Evolutionary conservation across 495 filamentous ascomycete species (phyloP).

Genomic region (Aspergillus kassunensis): DNA sequence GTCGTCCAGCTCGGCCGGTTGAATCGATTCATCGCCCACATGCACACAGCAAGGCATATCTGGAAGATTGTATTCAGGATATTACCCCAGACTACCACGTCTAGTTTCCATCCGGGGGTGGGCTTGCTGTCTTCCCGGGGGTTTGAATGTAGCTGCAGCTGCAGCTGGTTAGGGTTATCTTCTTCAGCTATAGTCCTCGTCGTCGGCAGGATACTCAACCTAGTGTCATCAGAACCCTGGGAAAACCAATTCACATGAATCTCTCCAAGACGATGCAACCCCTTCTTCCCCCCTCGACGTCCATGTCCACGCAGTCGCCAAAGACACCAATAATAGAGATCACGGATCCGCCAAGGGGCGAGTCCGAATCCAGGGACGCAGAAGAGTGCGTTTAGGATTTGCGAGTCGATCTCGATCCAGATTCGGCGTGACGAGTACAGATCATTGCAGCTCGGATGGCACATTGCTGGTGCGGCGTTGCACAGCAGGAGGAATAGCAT

Average conservation of each 20-base stretch:
- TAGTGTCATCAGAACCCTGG: no score
- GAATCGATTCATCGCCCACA: conserved; percentile 74
- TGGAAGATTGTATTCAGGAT: conserved; percentile 76
- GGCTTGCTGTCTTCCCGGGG: no score
- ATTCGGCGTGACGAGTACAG: conserved; percentile 67
- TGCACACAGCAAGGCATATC: conserved; percentile 62
- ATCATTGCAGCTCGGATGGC: conserved; percentile 65
- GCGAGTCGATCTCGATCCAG: conserved; percentile 83
- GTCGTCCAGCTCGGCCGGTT: conserved; percentile 69
- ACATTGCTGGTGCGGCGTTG: conserved; percentile 76
- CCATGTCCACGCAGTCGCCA: no score
- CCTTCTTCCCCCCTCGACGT: no score
- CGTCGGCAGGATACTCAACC: no score
- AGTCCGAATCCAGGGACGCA: conserved; percentile 84
- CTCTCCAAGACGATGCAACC: no score
- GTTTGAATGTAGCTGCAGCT: no score
- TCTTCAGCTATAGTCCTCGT: no score
- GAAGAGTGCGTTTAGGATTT: conserved; percentile 81
- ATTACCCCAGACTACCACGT: conserved; percentile 73
- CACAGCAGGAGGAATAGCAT: conserved; percentile 84
- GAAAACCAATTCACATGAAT: no score
- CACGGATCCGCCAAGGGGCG: conserved; percentile 80
- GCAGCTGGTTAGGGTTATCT: no score
- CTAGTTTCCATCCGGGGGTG: conserved; percentile 69
- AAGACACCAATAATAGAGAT: no score